Percentiles rank a stretch among this genome's conserved stretches.
These are phyloP conservation scores for Austroboletus eburneus DNA, from an alignment of 768 basidiomycete species.

Conservation along the genomic window DNA sequence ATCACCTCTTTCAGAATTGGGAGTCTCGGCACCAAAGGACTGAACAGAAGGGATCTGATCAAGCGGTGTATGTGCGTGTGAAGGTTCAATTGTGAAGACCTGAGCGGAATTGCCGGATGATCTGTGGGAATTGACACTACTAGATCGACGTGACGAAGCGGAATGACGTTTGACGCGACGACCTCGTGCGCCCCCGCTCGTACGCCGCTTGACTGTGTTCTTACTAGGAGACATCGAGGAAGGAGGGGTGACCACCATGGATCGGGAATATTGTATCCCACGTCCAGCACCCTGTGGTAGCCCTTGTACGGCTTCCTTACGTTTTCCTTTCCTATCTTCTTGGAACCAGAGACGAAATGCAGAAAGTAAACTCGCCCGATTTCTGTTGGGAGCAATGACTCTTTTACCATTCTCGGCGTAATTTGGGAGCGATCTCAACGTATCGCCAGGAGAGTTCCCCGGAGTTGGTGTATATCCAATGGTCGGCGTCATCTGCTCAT, in stretches of 20 bases:
- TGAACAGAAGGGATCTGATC: constrained; percentile 57
- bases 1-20: constrained; percentile 82
- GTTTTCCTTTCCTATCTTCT: constrained; percentile 85
- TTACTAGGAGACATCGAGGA: constrained; percentile 27
- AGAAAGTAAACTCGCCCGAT: constrained; percentile 76
- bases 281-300: constrained; percentile 19
- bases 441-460: constrained; percentile 51
- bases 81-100: constrained; percentile 51
- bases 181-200: constrained; percentile 42
- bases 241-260: constrained; percentile 22
- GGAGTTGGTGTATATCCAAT: constrained; percentile 40
- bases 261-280: constrained; percentile 23
- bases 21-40: constrained; percentile 78
- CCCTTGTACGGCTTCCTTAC: constrained; percentile 45
- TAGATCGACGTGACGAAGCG: constrained; percentile 80
- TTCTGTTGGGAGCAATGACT: constrained; percentile 41
- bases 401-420: constrained; percentile 34
- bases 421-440: constrained; percentile 44
- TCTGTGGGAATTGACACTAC: constrained; percentile 84
- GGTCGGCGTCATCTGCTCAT: constrained; percentile 37
- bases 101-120: constrained; percentile 54
- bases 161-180: constrained; percentile 67
- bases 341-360: constrained; percentile 91
- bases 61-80: constrained; percentile 32
- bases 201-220: constrained; percentile 46